Percentiles rank a stretch among this genome's conserved stretches.
Evolutionary conservation across 2,329 filamentous ascomycete genomes (phyloP).

Genomic region (Neofusicoccum sp.): DNA sequence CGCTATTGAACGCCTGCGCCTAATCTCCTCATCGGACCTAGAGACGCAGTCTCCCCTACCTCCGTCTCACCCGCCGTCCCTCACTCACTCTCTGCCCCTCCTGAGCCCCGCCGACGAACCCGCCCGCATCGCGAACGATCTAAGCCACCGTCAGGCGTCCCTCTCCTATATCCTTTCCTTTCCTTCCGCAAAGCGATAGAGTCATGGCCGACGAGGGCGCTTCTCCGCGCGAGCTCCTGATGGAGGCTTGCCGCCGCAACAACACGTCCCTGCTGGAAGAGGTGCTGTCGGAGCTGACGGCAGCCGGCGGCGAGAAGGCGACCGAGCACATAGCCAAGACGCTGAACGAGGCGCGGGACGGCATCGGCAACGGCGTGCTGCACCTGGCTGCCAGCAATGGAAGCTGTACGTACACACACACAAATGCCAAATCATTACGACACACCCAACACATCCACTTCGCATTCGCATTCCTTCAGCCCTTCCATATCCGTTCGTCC

Average conservation of each 20-base stretch:
- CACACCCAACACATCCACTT: too few relatives aligned
- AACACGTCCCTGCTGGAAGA: slow-evolving; percentile 83
- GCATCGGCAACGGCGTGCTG: slow-evolving; percentile 84
- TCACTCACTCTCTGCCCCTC: slow-evolving; percentile 11
- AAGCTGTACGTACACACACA: slow-evolving; percentile 65
- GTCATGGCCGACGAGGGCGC: slow-evolving; percentile 65
- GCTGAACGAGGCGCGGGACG: slow-evolving; percentile 83
- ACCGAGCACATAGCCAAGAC: slow-evolving; percentile 69
- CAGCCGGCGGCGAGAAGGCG: slow-evolving; percentile 55
- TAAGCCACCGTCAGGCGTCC: slow-evolving; percentile 3
- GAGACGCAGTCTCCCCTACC: neutral
- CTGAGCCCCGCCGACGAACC: slow-evolving; percentile 14
- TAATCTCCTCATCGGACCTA: neutral
- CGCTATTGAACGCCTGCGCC: neutral
- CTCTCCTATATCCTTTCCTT: neutral
- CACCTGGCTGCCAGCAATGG: slow-evolving; percentile 86
- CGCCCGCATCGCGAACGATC: slow-evolving; percentile 1
- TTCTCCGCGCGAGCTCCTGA: slow-evolving; percentile 78
- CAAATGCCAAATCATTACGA: neutral
- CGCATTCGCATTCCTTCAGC: too few relatives aligned
- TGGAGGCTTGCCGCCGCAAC: slow-evolving; percentile 92
- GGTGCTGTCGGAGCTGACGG: slow-evolving; percentile 61
- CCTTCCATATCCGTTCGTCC: neutral
- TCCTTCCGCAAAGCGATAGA: neutral
- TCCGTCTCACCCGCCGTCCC: slow-evolving; percentile 1